These are phyloP conservation scores for Penicillium italicum DNA, from an alignment of 2,329 filamentous ascomycete genomes.

Conservation along the genomic window DNA sequence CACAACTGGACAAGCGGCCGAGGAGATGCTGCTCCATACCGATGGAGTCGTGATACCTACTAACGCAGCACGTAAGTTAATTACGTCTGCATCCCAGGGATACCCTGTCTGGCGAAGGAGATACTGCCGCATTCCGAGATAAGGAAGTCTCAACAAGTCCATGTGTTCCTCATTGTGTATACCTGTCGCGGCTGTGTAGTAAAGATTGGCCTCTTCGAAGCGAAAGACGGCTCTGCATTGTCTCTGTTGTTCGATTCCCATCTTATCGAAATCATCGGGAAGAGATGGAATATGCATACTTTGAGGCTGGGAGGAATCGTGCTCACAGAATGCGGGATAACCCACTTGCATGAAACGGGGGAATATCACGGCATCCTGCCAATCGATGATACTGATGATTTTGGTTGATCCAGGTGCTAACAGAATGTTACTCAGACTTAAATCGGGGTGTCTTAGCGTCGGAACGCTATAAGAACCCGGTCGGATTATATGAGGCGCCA, in stretches of 20 bases:
- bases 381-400: conserved; percentile 29
- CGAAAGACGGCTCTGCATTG: conserved; percentile 19
- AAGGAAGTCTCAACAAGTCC: conserved; percentile 18
- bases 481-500: conserved; percentile 22
- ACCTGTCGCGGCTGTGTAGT: conserved; percentile 29
- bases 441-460: conserved; percentile 27
- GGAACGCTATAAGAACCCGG: conserved; percentile 12
- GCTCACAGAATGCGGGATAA: conserved; percentile 28
- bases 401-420: conserved; percentile 24
- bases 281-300: conserved; percentile 25
- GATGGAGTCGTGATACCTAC: conserved; percentile 22
- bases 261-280: conserved; percentile 23
- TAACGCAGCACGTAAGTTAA: conserved; percentile 27
- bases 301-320: conserved; percentile 23
- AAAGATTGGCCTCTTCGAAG: conserved; percentile 22
- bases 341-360: conserved; percentile 27
- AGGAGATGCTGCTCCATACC: conserved; percentile 40
- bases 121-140: conserved; percentile 28
- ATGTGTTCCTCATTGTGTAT: conserved; percentile 24
- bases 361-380: conserved; percentile 27
- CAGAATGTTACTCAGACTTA: conserved; percentile 28
- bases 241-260: conserved; percentile 20
- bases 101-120: conserved; percentile 26
- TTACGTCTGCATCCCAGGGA: conserved; percentile 29
- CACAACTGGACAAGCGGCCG: conserved; percentile 18